Conservation (phyloP, 2,329 filamentous ascomycete genomes). For the Alternaria dauci region DNA sequence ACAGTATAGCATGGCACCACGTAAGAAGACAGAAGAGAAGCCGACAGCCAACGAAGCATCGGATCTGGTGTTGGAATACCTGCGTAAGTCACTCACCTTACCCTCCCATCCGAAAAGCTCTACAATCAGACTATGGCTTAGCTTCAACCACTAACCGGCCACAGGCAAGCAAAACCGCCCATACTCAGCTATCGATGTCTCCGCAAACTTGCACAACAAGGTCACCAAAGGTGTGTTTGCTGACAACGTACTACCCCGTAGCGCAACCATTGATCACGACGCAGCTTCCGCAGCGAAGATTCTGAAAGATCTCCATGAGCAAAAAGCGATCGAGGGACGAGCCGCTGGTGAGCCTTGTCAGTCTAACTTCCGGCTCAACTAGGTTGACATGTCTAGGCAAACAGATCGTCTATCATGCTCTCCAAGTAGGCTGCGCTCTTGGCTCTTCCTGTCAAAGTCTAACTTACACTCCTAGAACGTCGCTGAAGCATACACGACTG, state of each 20-base stretch:
- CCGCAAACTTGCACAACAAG: slow-evolving; percentile 68
- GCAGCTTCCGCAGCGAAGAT: slow-evolving; percentile 66
- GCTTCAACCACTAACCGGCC: slow-evolving; percentile 9
- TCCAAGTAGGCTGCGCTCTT: slow-evolving; percentile 48
- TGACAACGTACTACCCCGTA: neutral
- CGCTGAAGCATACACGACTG: slow-evolving; percentile 57
- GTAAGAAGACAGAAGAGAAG: slow-evolving; percentile 51
- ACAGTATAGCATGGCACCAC: slow-evolving; percentile 42
- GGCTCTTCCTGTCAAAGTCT: neutral
- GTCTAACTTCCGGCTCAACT: neutral
- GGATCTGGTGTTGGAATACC: slow-evolving; percentile 59
- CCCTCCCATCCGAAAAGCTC: neutral
- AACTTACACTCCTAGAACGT: slow-evolving; percentile 53
- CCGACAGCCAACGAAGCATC: slow-evolving; percentile 48
- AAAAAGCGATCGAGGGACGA: slow-evolving; percentile 66
- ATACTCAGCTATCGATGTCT: slow-evolving; percentile 67
- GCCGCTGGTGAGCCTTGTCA: slow-evolving; percentile 55
- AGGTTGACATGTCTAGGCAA: slow-evolving; percentile 59
- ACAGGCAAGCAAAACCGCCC: slow-evolving; percentile 63
- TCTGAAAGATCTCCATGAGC: slow-evolving; percentile 69
- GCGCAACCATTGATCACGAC: slow-evolving; percentile 19
- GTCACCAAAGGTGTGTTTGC: slow-evolving; percentile 61
- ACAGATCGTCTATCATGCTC: slow-evolving; percentile 68
- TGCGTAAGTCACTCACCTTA: slow-evolving; percentile 52
- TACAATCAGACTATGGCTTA: neutral